Evolutionary conservation across 2,329 filamentous ascomycete species (phyloP), one percentile per base, ranked within the genome.

Genomic region (Apiospora aurea): DNA sequence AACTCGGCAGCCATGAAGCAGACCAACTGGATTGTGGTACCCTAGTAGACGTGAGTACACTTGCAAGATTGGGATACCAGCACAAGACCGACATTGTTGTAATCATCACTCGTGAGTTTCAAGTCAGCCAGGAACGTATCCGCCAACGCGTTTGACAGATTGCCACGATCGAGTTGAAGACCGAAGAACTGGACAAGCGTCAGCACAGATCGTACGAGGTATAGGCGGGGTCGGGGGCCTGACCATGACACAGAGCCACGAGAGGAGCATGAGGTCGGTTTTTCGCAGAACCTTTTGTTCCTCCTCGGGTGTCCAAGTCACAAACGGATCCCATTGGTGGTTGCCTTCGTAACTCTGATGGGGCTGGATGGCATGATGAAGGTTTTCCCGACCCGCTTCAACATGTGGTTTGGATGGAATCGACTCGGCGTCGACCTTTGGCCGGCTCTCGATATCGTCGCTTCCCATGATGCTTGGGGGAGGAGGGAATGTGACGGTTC

Each of bases 261-360:
- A 77, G 44, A 86, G 75, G 5, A 86, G 79, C 26, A 77, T 80
- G 6, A 84, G 43, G 72, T 86, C 85, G 0, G 83, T 85, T 82
- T 90, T 91, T 66, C 87, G 81, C 38, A 91, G 84, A 3, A 90
- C 81, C 16, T 77, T 81, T 74, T 81, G 85, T 80, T 92, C 90
- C 76, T 92, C 90, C 46, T 85, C 83, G 3, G 83, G 79, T 21
- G 87, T 86, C 90, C 90, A 92, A 64, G 78, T 78, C 8, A 79
- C 80, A 14, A 77, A 68, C 0, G 82, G 81, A 71, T 85, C 83
- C 76, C 79, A 85, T 57, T 83, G 80, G 74, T 85, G 84, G 44
- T 76, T 76, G 51, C 83, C 83, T 69, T 85, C 84, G 71, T 85
- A 85, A 18, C 73, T 73, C 24, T 78, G 77, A 68, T 81, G 77